phyloP scores from a whole-genome alignment of 192 early-diverging fungal genomes.

The Gamsiella multidivaricata region DNA sequence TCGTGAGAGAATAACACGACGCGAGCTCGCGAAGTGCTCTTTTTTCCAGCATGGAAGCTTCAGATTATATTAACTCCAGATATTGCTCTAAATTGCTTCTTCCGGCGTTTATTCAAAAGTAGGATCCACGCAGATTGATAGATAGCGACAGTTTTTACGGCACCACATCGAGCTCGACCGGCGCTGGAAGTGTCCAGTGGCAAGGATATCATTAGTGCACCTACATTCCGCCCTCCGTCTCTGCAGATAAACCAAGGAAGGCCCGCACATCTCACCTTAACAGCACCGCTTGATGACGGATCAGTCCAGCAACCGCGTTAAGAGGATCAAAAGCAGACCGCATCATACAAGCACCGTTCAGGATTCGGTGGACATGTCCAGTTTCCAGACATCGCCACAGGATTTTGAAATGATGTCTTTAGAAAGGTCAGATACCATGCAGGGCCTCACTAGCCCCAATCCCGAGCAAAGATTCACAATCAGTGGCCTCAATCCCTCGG shows the following conservation, averaged over 20 bases:
- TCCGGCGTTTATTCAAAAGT: no score
- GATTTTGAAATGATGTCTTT: conserved; percentile 1
- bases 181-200: no score
- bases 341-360: background rate
- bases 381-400: background rate
- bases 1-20: background rate
- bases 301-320: conserved; percentile 11
- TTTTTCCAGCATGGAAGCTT: no score
- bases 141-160: no score
- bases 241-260: background rate
- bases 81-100: no score
- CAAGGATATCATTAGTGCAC: no score
- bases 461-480: background rate
- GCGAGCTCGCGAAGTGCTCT: no score
- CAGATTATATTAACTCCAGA: no score
- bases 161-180: no score
- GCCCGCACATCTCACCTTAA: background rate
- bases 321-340: conserved; percentile 23
- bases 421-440: conserved; percentile 1
- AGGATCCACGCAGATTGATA: no score
- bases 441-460: background rate
- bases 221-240: background rate
- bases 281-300: conserved; percentile 18
- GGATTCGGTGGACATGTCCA: conserved; percentile 9
- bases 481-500: background rate